Evolutionary conservation across 2,329 filamentous ascomycete genomes (phyloP), one percentile per base, ranked within the genome.

Genomic region (Ascochyta rabiei): DNA sequence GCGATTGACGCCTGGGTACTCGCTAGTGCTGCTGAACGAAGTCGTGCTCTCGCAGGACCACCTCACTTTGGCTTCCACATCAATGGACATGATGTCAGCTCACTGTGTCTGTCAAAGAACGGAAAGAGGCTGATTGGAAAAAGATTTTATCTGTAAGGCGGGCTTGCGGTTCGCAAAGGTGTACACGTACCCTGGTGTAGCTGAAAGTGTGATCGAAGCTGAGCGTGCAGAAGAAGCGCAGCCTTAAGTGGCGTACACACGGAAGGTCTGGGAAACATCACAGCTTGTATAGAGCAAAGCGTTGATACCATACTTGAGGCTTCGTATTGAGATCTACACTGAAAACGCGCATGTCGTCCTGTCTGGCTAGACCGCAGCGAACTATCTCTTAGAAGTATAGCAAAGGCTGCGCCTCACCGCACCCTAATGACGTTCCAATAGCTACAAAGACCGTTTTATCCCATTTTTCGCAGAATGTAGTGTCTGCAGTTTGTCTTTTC

Each of bases 171-270:
- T 60, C 9, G 0, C 57, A 9, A 31, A 40, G 1, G 52, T 60
- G 2, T 62, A 54, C 12, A 59, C 31, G 2, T 61, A 57, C n/a
- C 56, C 53, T 4, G 56, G 59, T 13, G 51, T 59, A 6, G 56
- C 56, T 18, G 61, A 63, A 46, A 63, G 61, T n/a, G 16, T 63
- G 4, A 59, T 63, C 13, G 62, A 62, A 16, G 59, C 51, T 13
- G 54, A 62, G 26, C 30, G 65, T 10, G 28, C 34, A 12, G 43
- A 52, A 19, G 13, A 15, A 6, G n/a, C 35, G 6, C 41, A 52
- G 19, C 41, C 41, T 6, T 51, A 16, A 51, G 12, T 8, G n/a
- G 8, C 16, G 8, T 5, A 30, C 2, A 3, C 13, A 10, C 10
- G 6, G 10, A 13, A 30, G 24, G 1, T 9, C 9, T 28, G 24